Percentiles rank a stretch among this genome's conserved stretches.
Evolutionary conservation across 1,284 basidiomycete genomes (phyloP).

Genomic region (Heliocybe sulcata): DNA sequence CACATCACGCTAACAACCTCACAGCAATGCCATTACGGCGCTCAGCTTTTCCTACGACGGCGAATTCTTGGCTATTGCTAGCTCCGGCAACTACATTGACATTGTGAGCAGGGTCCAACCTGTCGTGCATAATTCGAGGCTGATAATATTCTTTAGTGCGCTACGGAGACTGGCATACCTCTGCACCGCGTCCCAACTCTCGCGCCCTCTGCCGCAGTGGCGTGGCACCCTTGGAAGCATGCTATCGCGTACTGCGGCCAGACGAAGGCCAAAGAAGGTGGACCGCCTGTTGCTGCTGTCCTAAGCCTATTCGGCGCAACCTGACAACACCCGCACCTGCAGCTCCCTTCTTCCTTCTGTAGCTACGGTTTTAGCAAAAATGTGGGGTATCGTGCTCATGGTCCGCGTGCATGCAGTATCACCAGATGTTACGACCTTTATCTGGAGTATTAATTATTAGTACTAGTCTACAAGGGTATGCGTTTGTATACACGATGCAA

Average conservation of each 20-base stretch:
- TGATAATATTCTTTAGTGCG: slow-evolving; percentile 39
- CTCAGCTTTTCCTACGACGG: slow-evolving; percentile 78
- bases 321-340: background rate
- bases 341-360: no score
- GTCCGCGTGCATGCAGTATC: background rate
- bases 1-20: slow-evolving; percentile 6
- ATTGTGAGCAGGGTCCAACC: slow-evolving; percentile 43
- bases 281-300: slow-evolving; percentile 52
- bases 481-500: background rate
- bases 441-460: background rate
- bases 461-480: background rate
- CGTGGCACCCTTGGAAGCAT: slow-evolving; percentile 76
- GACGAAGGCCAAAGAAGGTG: slow-evolving; percentile 52
- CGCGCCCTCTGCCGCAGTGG: slow-evolving; percentile 58
- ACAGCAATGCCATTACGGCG: slow-evolving; percentile 61
- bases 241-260: slow-evolving; percentile 74
- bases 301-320: slow-evolving; percentile 56
- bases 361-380: slow-evolving; percentile 17
- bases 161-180: slow-evolving; percentile 64
- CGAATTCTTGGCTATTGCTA: slow-evolving; percentile 72
- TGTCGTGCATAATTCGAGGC: background rate
- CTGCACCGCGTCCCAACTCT: slow-evolving; percentile 63
- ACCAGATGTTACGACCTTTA: background rate
- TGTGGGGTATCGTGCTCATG: background rate
- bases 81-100: slow-evolving; percentile 64